Evolutionary conservation across 768 basidiomycete genomes (phyloP), one percentile per base, ranked within the genome.

Genomic region (Boletus rex-veris): DNA sequence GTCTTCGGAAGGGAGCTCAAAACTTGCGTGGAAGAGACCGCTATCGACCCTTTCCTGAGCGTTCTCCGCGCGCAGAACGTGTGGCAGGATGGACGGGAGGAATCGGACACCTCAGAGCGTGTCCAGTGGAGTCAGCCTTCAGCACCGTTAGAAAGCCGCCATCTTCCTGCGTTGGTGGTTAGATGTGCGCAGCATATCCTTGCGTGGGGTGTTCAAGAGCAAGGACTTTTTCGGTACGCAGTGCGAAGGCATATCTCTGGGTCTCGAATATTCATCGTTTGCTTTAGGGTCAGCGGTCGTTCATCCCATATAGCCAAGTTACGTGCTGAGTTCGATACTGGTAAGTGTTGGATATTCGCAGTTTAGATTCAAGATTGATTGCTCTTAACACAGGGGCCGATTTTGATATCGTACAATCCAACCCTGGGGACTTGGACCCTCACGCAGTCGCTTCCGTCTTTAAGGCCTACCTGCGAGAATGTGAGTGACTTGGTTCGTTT

Each of bases 371-470:
- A 16, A 38, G n/a, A 48, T 16, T 51, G 45, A 71, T 26, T 33
- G 16, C 21, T 31, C 21, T 47, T 24, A 52, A 66, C 37, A 38
- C 63, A 86, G 92, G 93, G 53, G 88, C 86, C 48, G 95, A 98
- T 72, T 92, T 86, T 62, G 86, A 93, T 64, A 81, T 98, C 73
- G 72, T 77, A 38, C 81, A 82, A 57, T 88, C 85, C 58, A 80
- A 80, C 46, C 93, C 92, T 24, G 84, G 88, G 8, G 93, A 98
- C 64, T 73, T 98, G 35, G 95, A 98, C 65, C 95, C 95, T 44
- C 93, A 98, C 69, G 91, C 92, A 1, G 94, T 98, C 7, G 86
- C 94, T 18, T 90, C 91, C 24, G 75, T 96, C 30, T 97, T 96
- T 74, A 97, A 96, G 70, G 87, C 91, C 1, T 98, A 85, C 68